These are phyloP conservation scores for Hypoxylon sp. DNA, from an alignment of 2,329 filamentous ascomycete genomes.

Conservation along the genomic window DNA sequence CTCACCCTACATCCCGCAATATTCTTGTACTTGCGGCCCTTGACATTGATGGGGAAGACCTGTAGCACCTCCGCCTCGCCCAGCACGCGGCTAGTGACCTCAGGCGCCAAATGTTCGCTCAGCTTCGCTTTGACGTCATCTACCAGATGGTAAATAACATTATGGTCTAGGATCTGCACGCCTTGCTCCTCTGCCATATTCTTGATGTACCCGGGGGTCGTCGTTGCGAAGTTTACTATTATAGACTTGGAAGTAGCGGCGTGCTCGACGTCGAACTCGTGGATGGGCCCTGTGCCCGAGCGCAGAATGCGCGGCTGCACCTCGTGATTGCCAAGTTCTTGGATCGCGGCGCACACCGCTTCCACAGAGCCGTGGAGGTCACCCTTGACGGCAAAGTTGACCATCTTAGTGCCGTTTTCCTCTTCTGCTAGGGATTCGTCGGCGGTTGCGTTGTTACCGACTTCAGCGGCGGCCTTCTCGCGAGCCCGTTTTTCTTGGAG, in stretches of 20 bases:
- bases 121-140: constrained; percentile 80
- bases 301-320: constrained; percentile 83
- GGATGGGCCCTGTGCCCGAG: constrained; percentile 82
- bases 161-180: constrained; percentile 87
- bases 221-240: constrained; percentile 89
- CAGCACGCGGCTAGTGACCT: constrained; percentile 77
- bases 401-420: constrained; percentile 64
- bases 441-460: constrained; percentile 47
- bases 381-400: constrained; percentile 91
- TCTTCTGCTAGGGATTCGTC: constrained; percentile 55
- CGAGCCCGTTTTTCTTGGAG: constrained; percentile 74
- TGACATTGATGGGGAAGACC: constrained; percentile 86
- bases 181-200: constrained; percentile 78
- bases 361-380: constrained; percentile 96
- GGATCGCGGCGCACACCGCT: constrained; percentile 84
- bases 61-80: constrained; percentile 91
- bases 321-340: constrained; percentile 86
- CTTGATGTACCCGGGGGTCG: constrained; percentile 76
- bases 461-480: constrained; percentile 61
- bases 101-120: constrained; percentile 77
- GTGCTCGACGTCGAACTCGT: constrained; percentile 90
- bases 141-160: constrained; percentile 85
- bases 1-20: constrained; percentile 91
- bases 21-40: constrained; percentile 76
- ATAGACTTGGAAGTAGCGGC: constrained; percentile 82